Percentiles rank a stretch among this genome's conserved stretches.
These are phyloP conservation scores for Colletotrichum acutatum DNA, from an alignment of 2,329 filamentous ascomycete species.

Conservation along the genomic window DNA sequence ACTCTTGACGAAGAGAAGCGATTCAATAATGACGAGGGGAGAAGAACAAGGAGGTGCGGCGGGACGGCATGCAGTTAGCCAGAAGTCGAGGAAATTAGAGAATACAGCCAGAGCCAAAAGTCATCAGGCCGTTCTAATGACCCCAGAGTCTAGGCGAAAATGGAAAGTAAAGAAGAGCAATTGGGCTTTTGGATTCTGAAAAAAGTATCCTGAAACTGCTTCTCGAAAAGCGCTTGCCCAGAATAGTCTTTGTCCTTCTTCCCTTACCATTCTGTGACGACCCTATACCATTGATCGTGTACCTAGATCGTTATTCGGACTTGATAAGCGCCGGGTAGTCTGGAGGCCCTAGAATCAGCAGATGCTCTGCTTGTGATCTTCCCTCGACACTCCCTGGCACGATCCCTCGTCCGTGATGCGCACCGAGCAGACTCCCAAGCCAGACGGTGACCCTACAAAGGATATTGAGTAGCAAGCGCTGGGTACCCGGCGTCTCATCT, in stretches of 20 bases:
- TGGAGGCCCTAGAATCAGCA: slow-evolving; percentile 7
- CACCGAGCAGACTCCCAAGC: slow-evolving; percentile 17
- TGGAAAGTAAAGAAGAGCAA: slow-evolving; percentile 11
- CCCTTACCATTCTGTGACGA: slow-evolving; percentile 10
- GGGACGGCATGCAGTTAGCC: slow-evolving; percentile 12
- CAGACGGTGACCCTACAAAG: slow-evolving; percentile 19
- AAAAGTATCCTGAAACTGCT: slow-evolving; percentile 34
- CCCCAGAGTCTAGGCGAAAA: slow-evolving; percentile 1
- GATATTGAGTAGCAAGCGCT: slow-evolving; percentile 18
- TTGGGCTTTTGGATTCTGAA: slow-evolving; percentile 14
- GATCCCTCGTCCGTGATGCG: slow-evolving; percentile 27
- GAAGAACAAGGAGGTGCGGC: background rate
- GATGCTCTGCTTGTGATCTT: slow-evolving; percentile 12
- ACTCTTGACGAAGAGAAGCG: background rate
- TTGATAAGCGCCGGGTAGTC: slow-evolving; percentile 28
- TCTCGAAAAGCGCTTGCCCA: slow-evolving; percentile 22
- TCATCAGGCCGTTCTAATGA: slow-evolving; percentile 26
- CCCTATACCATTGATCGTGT: slow-evolving; percentile 15
- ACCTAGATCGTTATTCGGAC: slow-evolving; percentile 19
- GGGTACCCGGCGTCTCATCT: slow-evolving; percentile 33
- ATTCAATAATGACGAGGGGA: slow-evolving; percentile 18
- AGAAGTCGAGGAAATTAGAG: slow-evolving; percentile 21
- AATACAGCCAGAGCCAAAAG: slow-evolving; percentile 13
- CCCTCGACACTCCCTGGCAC: slow-evolving; percentile 23
- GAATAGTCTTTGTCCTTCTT: slow-evolving; percentile 12